Evolutionary conservation across 495 filamentous ascomycete species (phyloP).

Genomic region (Ascodesmis nigricans): DNA sequence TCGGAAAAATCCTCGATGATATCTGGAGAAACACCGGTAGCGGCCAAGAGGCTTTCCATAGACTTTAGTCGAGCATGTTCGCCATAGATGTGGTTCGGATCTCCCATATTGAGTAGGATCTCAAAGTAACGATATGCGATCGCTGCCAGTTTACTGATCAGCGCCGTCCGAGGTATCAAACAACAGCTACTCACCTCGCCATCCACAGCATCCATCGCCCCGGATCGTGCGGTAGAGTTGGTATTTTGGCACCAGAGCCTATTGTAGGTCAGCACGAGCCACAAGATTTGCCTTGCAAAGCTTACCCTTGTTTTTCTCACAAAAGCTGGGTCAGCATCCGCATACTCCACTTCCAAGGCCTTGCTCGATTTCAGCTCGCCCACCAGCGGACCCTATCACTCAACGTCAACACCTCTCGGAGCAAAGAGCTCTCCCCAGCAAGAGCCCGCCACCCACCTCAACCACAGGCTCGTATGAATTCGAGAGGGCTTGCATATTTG

Average conservation of each 20-base stretch:
- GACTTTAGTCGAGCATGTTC: constrained; percentile 51
- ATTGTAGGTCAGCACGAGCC: not conserved
- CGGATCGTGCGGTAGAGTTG: constrained; percentile 69
- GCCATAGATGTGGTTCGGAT: constrained; percentile 37
- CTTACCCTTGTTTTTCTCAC: constrained; percentile 68
- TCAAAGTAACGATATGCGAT: constrained; percentile 89
- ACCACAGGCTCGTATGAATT: too few relatives aligned
- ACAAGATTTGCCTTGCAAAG: too few relatives aligned
- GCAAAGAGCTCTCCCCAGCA: too few relatives aligned
- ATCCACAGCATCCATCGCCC: constrained; percentile 92
- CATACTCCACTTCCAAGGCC: constrained; percentile 67
- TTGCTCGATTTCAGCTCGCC: constrained; percentile 56
- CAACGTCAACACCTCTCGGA: too few relatives aligned
- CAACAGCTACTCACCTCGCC: constrained; percentile 53
- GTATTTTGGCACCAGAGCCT: constrained; percentile 68
- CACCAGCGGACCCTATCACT: constrained; percentile 77
- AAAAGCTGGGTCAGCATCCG: constrained; percentile 68
- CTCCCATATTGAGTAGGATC: constrained; percentile 43
- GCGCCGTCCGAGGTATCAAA: not conserved
- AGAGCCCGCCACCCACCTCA: too few relatives aligned
- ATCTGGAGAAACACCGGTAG: constrained; percentile 41
- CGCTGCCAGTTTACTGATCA: constrained; percentile 39
- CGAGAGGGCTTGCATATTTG: too few relatives aligned
- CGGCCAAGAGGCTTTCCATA: constrained; percentile 45
- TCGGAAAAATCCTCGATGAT: constrained; percentile 70